phyloP scores from a whole-genome alignment of 2,329 filamentous ascomycete genomes.

The Zarea fungicola region DNA sequence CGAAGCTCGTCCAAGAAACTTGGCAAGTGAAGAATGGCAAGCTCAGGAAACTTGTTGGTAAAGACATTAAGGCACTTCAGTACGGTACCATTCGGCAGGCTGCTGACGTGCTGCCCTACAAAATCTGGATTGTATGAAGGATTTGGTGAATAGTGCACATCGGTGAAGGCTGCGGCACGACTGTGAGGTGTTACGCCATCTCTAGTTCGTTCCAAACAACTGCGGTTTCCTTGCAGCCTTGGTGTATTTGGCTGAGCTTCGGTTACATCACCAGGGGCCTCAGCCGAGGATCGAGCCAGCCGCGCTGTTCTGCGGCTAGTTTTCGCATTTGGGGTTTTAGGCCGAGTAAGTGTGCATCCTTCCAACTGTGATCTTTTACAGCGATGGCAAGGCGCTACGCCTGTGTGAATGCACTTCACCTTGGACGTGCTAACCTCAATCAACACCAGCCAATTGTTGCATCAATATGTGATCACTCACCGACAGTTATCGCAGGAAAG shows the following conservation, averaged over 20 bases:
- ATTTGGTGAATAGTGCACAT: not conserved
- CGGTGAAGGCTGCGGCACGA: not conserved
- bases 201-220: not conserved
- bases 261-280: not conserved
- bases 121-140: constrained; percentile 1
- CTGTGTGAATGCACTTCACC: constrained; percentile 29
- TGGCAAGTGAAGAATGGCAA: constrained; percentile 29
- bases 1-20: constrained; percentile 24
- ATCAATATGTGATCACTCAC: constrained; percentile 17
- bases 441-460: not conserved
- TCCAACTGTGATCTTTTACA: constrained; percentile 23
- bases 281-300: not conserved
- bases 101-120: constrained; percentile 20
- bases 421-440: constrained; percentile 26
- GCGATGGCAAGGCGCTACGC: constrained; percentile 26
- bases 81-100: constrained; percentile 21
- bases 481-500: constrained; percentile 30
- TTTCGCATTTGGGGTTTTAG: constrained; percentile 14
- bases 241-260: not conserved
- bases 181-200: not conserved
- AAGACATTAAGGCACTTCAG: constrained; percentile 30
- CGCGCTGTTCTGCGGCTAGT: not conserved
- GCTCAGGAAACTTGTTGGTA: constrained; percentile 29
- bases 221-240: not conserved
- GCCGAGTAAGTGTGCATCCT: constrained; percentile 24